Percentiles rank a stretch among this genome's conserved stretches.
phyloP scores from a whole-genome alignment of 2,329 filamentous ascomycete genomes.

The Byssoonygena ceratinophila region DNA sequence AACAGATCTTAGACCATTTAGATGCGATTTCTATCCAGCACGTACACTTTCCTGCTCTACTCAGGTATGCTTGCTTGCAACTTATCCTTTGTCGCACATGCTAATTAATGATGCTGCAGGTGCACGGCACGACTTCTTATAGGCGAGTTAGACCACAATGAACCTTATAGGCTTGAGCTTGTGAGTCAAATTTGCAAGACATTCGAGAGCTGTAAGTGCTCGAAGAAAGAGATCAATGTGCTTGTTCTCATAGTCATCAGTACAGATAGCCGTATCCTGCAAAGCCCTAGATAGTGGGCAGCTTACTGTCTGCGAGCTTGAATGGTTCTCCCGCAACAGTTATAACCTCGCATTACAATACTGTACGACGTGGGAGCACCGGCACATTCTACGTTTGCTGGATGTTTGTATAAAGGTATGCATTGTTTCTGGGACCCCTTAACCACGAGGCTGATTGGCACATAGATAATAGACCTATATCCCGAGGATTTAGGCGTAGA shows the following conservation, averaged over 20 bases:
- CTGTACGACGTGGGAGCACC: slow-evolving; percentile 47
- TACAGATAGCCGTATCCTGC: slow-evolving; percentile 35
- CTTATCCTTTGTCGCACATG: neutral
- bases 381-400: slow-evolving; percentile 47
- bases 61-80: slow-evolving; percentile 46
- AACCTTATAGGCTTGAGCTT: slow-evolving; percentile 19
- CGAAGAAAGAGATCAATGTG: neutral
- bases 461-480: slow-evolving; percentile 35
- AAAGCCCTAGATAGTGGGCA: slow-evolving; percentile 37
- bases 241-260: slow-evolving; percentile 28
- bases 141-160: slow-evolving; percentile 31
- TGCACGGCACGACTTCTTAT: slow-evolving; percentile 40
- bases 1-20: slow-evolving; percentile 49
- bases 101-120: slow-evolving; percentile 19
- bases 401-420: slow-evolving; percentile 35
- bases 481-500: slow-evolving; percentile 18
- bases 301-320: slow-evolving; percentile 56
- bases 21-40: slow-evolving; percentile 39
- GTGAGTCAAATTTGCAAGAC: slow-evolving; percentile 45
- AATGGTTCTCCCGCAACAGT: slow-evolving; percentile 74
- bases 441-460: slow-evolving; percentile 26
- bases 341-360: slow-evolving; percentile 66
- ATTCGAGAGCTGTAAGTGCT: slow-evolving; percentile 41
- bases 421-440: neutral
- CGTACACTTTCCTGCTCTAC: slow-evolving; percentile 52